phyloP scores from a whole-genome alignment of 805 yeast genomes.

The Priceomyces melissophilus region DNA sequence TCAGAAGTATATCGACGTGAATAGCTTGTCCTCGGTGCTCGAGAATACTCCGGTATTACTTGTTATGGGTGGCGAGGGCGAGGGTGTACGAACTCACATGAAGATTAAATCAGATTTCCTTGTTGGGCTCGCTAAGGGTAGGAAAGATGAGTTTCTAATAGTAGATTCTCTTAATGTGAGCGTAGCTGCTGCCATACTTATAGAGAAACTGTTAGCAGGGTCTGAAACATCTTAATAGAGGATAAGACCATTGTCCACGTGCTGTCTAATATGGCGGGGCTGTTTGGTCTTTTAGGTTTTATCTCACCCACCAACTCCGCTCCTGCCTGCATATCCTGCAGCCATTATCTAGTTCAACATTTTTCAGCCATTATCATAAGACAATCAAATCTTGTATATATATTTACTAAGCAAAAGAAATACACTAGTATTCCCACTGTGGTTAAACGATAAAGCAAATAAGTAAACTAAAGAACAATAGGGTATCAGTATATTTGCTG shows the following conservation, averaged over 20 bases:
- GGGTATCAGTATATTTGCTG: no score
- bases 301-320: no score
- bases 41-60: slow-evolving; percentile 58
- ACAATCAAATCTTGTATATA: neutral
- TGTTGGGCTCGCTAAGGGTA: slow-evolving; percentile 37
- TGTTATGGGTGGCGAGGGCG: slow-evolving; percentile 83
- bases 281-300: no score
- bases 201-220: slow-evolving; percentile 16
- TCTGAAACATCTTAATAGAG: no score
- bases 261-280: no score
- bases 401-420: no score
- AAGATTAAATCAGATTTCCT: slow-evolving; percentile 54
- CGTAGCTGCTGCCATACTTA: slow-evolving; percentile 77
- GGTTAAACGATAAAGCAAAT: no score
- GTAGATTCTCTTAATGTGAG: slow-evolving; percentile 87
- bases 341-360: neutral
- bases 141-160: slow-evolving; percentile 21
- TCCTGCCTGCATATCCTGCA: no score
- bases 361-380: neutral
- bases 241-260: no score
- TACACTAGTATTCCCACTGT: no score
- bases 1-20: slow-evolving; percentile 33
- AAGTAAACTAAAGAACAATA: no score
- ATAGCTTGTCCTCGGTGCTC: slow-evolving; percentile 44
- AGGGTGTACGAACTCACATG: slow-evolving; percentile 70